Evolutionary conservation across 1,284 basidiomycete genomes (phyloP).

Genomic region (Sanghuangporus sanghuang): DNA sequence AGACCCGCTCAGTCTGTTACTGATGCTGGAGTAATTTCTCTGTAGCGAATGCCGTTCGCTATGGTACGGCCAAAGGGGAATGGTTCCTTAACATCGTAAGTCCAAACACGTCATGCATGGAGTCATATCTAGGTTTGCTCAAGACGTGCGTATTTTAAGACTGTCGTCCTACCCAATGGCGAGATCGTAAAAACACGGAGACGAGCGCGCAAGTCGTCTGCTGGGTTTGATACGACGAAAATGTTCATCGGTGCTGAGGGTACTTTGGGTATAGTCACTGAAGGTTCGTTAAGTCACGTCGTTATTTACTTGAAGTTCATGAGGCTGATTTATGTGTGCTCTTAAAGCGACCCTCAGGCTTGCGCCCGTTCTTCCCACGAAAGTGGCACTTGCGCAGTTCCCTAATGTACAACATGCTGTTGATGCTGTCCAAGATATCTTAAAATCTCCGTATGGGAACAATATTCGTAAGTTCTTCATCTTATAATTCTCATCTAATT

Average conservation of each 20-base stretch:
- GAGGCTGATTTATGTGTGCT: not conserved
- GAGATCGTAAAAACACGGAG: slow-evolving; percentile 57
- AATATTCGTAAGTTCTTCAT: slow-evolving; percentile 2
- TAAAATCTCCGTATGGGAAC: slow-evolving; percentile 33
- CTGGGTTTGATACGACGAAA: slow-evolving; percentile 53
- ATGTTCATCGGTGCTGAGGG: slow-evolving; percentile 59
- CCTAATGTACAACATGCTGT: slow-evolving; percentile 27
- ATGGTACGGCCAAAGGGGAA: slow-evolving; percentile 49
- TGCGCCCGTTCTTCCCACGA: slow-evolving; percentile 42
- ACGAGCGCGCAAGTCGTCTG: slow-evolving; percentile 47
- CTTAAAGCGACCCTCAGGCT: slow-evolving; percentile 41
- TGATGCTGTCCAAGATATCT: slow-evolving; percentile 36
- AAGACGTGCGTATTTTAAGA: slow-evolving; percentile 25
- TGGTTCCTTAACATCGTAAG: slow-evolving; percentile 40
- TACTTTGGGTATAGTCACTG: slow-evolving; percentile 53
- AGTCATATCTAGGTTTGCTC: not conserved
- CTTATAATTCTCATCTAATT: not conserved
- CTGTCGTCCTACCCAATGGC: slow-evolving; percentile 50
- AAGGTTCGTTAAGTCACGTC: slow-evolving; percentile 27
- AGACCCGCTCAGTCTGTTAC: not conserved
- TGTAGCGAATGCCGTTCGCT: slow-evolving; percentile 46
- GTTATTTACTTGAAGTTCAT: not conserved
- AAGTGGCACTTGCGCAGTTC: slow-evolving; percentile 23
- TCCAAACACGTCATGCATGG: not conserved
- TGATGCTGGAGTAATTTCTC: not conserved